Base-by-base conservation (phyloP, 176 grass and related monocot genomes). In the Oryza australiensis region DNA sequence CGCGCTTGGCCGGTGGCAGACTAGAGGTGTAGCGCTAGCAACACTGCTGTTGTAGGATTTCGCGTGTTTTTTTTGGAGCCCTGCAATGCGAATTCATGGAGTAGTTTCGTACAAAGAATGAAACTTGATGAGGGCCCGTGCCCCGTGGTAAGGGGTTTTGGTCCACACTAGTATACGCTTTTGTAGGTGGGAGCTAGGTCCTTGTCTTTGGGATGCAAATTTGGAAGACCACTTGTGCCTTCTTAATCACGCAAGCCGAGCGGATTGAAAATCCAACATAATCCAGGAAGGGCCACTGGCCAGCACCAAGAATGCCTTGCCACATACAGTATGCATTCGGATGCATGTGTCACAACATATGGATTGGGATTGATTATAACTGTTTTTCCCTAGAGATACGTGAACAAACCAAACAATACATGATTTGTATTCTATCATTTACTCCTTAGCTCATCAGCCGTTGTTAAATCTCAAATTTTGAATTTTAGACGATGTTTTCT, bases 111-210 rank as follows among this genome's bases (percentile, higher is more conserved):
- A 26, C 30, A 40, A 35, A 77, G 72, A 82, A 73, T 37, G 73
- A 82, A 72, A 72, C 28, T 66, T 68, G 67, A 29, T 55, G 46
- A 66, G 13, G 65, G 45, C 7, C 40, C 7, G 76, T 69, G 79
- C 40, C 68, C 75, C 86, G 64, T 67, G 51, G 37, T 32, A n/a
- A 66, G 45, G 77, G 70, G 53, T 42, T 55, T 82, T 82, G 83
- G 88, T 77, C 78, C 88, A 82, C 67, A 18, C 83, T 82, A 82
- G 26, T 34, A 60, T 60, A 60, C 55, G 7, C 55, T 77, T 24
- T 13, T 78, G 33, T 71, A 76, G 64, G 72, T 77, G 32, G 77
- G 53, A 76, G 64, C 66, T 75, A 2, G 38, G 59, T 73, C 29
- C 35, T 60, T 70, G 12, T 74, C 76, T 67, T 41, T 80, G 57